A percentile compares a stretch with the other conserved stretches of the same genome.
These are phyloP conservation scores for Aspergillus udagawae DNA, from an alignment of 2,329 filamentous ascomycete species.

Conservation along the genomic window DNA sequence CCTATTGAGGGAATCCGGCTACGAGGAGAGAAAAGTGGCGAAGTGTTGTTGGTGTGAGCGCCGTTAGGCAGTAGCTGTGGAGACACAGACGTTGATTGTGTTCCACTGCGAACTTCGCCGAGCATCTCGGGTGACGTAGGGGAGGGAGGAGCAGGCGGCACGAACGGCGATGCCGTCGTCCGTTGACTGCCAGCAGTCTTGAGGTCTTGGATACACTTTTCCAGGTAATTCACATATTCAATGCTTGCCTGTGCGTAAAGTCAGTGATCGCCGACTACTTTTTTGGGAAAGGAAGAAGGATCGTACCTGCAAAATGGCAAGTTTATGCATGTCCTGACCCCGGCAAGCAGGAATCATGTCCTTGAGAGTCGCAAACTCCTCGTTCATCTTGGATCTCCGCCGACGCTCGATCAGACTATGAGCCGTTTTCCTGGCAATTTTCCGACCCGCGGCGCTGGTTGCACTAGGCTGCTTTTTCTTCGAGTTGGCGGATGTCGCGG, in stretches of 20 bases:
- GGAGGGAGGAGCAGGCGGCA: slow-evolving; percentile 28
- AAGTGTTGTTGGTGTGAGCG: slow-evolving; percentile 21
- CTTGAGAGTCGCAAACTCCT: slow-evolving; percentile 91
- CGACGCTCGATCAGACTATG: slow-evolving; percentile 92
- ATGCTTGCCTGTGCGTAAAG: slow-evolving; percentile 69
- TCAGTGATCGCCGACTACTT: slow-evolving; percentile 5
- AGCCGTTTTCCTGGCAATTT: slow-evolving; percentile 92
- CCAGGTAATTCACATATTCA: slow-evolving; percentile 90
- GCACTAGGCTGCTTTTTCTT: slow-evolving; percentile 76
- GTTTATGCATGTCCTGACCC: slow-evolving; percentile 95
- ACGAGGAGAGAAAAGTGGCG: slow-evolving; percentile 31
- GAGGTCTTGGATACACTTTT: slow-evolving; percentile 78
- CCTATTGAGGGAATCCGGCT: slow-evolving; percentile 22
- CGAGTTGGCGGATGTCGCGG: slow-evolving; percentile 35
- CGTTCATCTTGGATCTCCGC: slow-evolving; percentile 95
- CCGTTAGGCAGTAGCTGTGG: slow-evolving; percentile 28
- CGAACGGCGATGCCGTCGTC: slow-evolving; percentile 11
- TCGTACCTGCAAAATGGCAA: slow-evolving; percentile 85
- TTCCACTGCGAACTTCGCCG: slow-evolving; percentile 20
- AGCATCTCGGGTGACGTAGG: slow-evolving; percentile 34
- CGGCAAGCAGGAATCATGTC: slow-evolving; percentile 92
- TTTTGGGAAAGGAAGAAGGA: slow-evolving; percentile 2
- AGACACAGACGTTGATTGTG: slow-evolving; percentile 33
- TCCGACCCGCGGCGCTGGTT: slow-evolving; percentile 81
- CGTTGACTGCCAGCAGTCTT: slow-evolving; percentile 50